Percentiles rank a stretch among this genome's conserved stretches.
These are phyloP conservation scores for Globisporangium yorkense DNA, from an alignment of 352 stramenopile genomes.

Conservation along the genomic window DNA sequence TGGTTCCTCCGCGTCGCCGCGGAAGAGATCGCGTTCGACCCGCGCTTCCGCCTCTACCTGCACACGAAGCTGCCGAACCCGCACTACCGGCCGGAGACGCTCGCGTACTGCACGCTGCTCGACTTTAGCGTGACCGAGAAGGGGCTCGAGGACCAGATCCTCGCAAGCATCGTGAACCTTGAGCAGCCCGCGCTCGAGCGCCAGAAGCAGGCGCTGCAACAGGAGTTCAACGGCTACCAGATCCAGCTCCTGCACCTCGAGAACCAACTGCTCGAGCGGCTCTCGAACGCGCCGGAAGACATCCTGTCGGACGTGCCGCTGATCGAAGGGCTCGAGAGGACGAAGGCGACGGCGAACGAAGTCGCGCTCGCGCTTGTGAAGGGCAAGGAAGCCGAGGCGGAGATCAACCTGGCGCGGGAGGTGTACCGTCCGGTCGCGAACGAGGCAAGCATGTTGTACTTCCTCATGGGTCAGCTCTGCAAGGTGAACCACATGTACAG, in stretches of 20 bases:
- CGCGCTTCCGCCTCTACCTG: conserved; percentile 83
- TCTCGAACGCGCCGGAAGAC: conserved; percentile 90
- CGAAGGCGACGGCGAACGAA: conserved; percentile 86
- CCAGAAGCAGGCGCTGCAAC: conserved; percentile 82
- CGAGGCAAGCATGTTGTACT: conserved; percentile 91
- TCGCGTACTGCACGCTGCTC: conserved; percentile 91
- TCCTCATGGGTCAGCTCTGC: conserved; percentile 86
- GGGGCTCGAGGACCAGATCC: conserved; percentile 87
- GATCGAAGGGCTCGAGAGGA: conserved; percentile 91
- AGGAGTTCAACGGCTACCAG: conserved; percentile 91
- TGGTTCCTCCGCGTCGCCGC: conserved; percentile 86
- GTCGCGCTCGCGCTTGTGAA: conserved; percentile 78
- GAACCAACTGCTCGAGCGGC: conserved; percentile 82
- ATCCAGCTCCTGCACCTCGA: conserved; percentile 89
- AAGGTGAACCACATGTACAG: conserved; percentile 93
- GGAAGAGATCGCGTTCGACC: conserved; percentile 89
- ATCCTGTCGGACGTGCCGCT: conserved; percentile 89
- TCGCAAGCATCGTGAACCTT: conserved; percentile 86
- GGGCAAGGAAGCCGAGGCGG: conserved; percentile 84
- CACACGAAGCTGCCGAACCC: conserved; percentile 92
- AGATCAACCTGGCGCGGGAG: conserved; percentile 89
- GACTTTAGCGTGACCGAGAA: conserved; percentile 93
- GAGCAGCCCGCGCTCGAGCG: conserved; percentile 88
- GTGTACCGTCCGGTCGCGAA: conserved; percentile 86
- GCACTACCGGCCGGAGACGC: conserved; percentile 90